Evolutionary conservation across 2,329 filamentous ascomycete genomes (phyloP).

Genomic region (Alternaria incomplexa): DNA sequence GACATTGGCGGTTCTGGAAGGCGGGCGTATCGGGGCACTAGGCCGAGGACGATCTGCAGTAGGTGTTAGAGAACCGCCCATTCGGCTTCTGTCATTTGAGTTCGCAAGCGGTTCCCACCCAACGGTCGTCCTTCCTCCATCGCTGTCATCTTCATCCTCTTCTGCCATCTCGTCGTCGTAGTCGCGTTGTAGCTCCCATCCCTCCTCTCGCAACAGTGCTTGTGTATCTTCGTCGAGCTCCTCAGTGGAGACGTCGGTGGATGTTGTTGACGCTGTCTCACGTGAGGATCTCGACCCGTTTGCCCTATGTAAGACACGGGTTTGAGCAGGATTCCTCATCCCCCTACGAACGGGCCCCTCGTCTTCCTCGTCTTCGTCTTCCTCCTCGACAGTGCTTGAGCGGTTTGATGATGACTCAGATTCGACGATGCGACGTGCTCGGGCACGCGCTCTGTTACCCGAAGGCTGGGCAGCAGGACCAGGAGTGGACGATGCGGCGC

Average conservation of each 20-base stretch:
- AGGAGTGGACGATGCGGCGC: constrained; percentile 37
- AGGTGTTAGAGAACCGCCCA: constrained; percentile 55
- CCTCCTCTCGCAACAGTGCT: constrained; percentile 42
- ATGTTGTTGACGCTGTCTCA: constrained; percentile 41
- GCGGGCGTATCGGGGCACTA: constrained; percentile 48
- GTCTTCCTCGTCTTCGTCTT: constrained; percentile 49
- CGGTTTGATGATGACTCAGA: constrained; percentile 48
- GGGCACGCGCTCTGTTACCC: constrained; percentile 25
- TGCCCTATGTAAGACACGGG: constrained; percentile 39
- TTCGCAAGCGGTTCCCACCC: constrained; percentile 54
- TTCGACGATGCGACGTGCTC: constrained; percentile 46
- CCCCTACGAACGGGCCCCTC: constrained; percentile 43
- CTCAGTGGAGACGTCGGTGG: constrained; percentile 43
- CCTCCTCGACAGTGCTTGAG: constrained; percentile 42
- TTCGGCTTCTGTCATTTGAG: constrained; percentile 53
- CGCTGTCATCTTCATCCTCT: constrained; percentile 49
- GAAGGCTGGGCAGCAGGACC: constrained; percentile 39
- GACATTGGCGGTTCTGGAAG: constrained; percentile 45
- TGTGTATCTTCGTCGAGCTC: constrained; percentile 50
- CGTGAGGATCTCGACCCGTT: constrained; percentile 42
- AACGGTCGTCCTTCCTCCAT: constrained; percentile 53
- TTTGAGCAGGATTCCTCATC: constrained; percentile 37
- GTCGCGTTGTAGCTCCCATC: constrained; percentile 48
- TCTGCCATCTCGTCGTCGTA: constrained; percentile 49
- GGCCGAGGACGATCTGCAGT: constrained; percentile 54